Evolutionary conservation across 2,329 filamentous ascomycete genomes (phyloP), one percentile per base, ranked within the genome.

Genomic region (Pleurostoma richardsiae): DNA sequence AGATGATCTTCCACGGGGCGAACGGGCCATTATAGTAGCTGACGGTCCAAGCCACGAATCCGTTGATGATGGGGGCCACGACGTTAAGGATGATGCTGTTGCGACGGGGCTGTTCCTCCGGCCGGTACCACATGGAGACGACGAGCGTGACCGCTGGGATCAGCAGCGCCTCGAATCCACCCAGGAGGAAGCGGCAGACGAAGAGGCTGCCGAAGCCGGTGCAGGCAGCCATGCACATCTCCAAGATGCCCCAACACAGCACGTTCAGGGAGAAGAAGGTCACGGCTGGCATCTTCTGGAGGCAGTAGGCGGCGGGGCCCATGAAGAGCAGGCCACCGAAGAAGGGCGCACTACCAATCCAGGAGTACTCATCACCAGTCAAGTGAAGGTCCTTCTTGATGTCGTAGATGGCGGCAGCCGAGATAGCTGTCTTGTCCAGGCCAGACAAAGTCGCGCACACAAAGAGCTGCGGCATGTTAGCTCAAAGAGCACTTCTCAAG

Each of bases 51-150:
- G 52, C 54, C 11, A 59, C 30, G 30, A 59, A 48, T 4, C 56
- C 56, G 40, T 55, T 56, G 33, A 58, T 44, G 39, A 59, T 57
- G n/a, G 55, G 53, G 4, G 54, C 52, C 10, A 55, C 42, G 38
- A 57, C 56, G 31, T 54, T 56, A 44, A 56, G 50, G 38, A 54
- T 57, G 41, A 59, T 55, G 42, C 57, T 56, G 41, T 57, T 59
- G 31, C 57, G 52, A 10, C 48, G 52, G 6, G 53, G 60, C 44
- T 59, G 57, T 49, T 59, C 59, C 10, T 56, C 53, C 4, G 53
- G 55, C 3, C 55, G 52, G 40, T 56, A 57, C 52, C 52, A 57
- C 52, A 55, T 54, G 29, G 47, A 43, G 4, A 53, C 50, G 3
- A 57, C 30, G 3, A 57, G 41, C 4, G 54, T 57, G 29, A 57